Evolutionary conservation across 257 asterid genomes (phyloP), one percentile per base, ranked within the genome.

Genomic region (Scutellaria minor): DNA sequence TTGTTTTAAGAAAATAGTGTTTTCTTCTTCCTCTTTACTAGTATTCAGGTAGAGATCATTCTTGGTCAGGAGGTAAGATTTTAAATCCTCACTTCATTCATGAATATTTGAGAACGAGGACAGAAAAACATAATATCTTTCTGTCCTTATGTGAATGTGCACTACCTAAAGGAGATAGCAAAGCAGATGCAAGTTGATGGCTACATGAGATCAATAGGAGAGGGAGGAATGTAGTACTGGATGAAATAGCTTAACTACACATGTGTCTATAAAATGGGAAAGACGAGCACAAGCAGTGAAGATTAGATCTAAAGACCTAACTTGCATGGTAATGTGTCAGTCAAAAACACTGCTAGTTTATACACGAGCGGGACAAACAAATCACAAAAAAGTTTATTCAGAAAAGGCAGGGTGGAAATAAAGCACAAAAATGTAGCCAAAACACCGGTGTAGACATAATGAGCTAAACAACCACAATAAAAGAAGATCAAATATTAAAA

Each of bases 401-500:
- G 41, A 24, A 67, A 37, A 20, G 14, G 63, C 4, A 40, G 48
- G 4, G 31, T 6, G 9, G 39, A 15, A 15, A 1, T 13, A 41
- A 57, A 35, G 46, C 41, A 31, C 39, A 7, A 31, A 14, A 65
- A 73, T 13, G 31, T 12, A 57, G 40, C 51, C 60, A 11, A 51
- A 61, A n/a, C 68, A 58, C 59, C 22, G 8, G 60, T 58, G 37
- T 22, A 46, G 35, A 6, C 14, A n/a, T 40, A 58, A 22, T n/a
- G 11, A 5, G 56, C 12, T 57, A 10, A 56, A 18, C 66, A 74
- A 37, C 24, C 66, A 74, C 67, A 60, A 7, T 9, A 22, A 48
- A 15, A 64, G 39, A 62, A 10, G 24, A 63, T 39, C 12, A 20
- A 27, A 37, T 42, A 69, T 15, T 35, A 44, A 18, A 12, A 9